A percentile compares a stretch with the other conserved stretches of the same genome.
These are phyloP conservation scores for Vanrija sp. DNA, from an alignment of 1,284 basidiomycete genomes.

Conservation along the genomic window DNA sequence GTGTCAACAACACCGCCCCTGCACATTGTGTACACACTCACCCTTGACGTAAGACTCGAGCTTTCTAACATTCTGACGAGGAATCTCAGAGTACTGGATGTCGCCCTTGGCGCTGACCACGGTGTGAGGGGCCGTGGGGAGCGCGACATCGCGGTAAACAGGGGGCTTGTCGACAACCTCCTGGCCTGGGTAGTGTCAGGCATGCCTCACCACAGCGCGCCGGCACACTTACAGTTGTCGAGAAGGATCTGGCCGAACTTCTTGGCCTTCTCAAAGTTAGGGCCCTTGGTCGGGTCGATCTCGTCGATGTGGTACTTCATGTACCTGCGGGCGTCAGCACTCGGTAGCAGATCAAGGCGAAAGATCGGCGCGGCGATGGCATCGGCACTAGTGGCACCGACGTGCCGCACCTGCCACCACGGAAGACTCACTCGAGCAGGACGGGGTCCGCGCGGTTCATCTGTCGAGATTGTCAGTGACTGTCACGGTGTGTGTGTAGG, in stretches of 20 bases:
- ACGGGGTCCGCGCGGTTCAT: conserved; percentile 95
- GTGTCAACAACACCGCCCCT: conserved; percentile 4
- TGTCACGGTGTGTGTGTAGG: not conserved
- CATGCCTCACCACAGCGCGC: not conserved
- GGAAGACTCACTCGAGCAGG: conserved; percentile 57
- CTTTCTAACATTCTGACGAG: conserved; percentile 92
- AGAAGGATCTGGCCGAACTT: conserved; percentile 95
- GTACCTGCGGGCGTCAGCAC: conserved; percentile 54
- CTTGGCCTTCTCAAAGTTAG: conserved; percentile 89
- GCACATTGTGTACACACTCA: conserved; percentile 9
- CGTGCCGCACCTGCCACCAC: too few species aligned
- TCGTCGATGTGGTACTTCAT: conserved; percentile 94
- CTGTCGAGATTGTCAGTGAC: conserved; percentile 14
- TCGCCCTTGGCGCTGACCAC: conserved; percentile 91
- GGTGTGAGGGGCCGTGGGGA: conserved; percentile 95
- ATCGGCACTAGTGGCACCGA: too few species aligned
- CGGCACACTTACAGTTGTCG: conserved; percentile 60
- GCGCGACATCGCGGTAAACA: conserved; percentile 67
- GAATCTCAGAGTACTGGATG: conserved; percentile 89
- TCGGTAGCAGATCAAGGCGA: not conserved
- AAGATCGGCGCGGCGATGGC: not conserved
- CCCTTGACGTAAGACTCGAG: conserved; percentile 91
- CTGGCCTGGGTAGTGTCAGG: conserved; percentile 21
- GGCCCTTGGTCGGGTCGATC: conserved; percentile 75
- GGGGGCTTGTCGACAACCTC: conserved; percentile 44